These are phyloP conservation scores for Anisogramma anomala DNA, from an alignment of 2,329 filamentous ascomycete genomes.

Conservation along the genomic window DNA sequence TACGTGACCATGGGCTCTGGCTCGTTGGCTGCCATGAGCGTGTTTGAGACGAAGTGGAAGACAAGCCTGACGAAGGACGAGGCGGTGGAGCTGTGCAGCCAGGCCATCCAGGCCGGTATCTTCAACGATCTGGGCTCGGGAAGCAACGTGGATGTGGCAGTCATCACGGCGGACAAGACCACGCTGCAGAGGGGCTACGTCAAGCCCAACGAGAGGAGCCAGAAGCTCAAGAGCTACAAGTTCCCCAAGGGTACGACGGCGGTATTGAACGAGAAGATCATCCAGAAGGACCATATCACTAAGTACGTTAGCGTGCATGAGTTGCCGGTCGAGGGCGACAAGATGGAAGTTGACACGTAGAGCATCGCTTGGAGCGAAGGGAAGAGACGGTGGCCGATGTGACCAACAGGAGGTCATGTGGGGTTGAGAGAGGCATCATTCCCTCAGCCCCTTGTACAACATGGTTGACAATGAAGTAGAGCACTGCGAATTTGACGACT, in stretches of 20 bases:
- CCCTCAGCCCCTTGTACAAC: constrained; percentile 10
- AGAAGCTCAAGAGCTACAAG: constrained; percentile 87
- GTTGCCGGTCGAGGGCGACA: constrained; percentile 57
- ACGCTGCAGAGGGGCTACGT: constrained; percentile 87
- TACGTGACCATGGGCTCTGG: constrained; percentile 99
- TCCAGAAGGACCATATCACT: constrained; percentile 84
- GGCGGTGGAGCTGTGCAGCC: constrained; percentile 68
- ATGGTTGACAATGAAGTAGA: constrained; percentile 12
- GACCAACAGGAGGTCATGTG: constrained; percentile 1
- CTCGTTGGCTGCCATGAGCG: constrained; percentile 90
- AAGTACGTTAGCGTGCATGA: constrained; percentile 92
- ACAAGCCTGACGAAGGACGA: constrained; percentile 62
- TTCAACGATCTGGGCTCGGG: constrained; percentile 97
- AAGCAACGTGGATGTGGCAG: constrained; percentile 91
- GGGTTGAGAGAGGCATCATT: not conserved
- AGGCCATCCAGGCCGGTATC: constrained; percentile 92
- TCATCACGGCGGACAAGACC: constrained; percentile 93
- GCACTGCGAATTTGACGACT: constrained; percentile 10
- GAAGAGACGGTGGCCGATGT: not conserved
- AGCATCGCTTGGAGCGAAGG: not conserved
- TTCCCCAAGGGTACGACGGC: constrained; percentile 91
- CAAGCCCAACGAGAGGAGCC: constrained; percentile 78
- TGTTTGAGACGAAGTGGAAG: constrained; percentile 97
- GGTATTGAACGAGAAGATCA: constrained; percentile 89
- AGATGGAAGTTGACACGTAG: constrained; percentile 57